Base-by-base conservation (phyloP, 202 grass and related monocot genomes). In the Tripidium arundinaceum region DNA sequence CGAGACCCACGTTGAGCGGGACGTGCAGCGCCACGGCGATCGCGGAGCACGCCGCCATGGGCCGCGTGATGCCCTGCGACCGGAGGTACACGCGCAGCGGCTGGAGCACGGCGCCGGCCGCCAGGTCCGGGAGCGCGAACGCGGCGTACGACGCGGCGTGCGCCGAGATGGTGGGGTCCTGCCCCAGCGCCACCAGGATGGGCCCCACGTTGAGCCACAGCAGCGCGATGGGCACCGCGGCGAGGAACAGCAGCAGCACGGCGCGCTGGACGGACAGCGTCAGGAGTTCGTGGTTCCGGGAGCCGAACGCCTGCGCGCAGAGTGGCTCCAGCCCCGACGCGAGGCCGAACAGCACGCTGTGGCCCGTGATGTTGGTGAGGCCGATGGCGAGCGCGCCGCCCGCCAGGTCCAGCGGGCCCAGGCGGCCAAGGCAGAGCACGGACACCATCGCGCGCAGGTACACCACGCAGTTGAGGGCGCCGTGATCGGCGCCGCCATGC, bases 401-500 rank as follows among this genome's bases (percentile, higher is more conserved):
- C 14, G 94, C 94, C 9, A 98, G 94, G 74, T 91, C 85, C 3
- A 98, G 86, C 24, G 91, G 89, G 27, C 91, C 94, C 3, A 98
- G 94, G 0, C 94, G 87, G 21, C 94, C 94, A 0, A 98, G 86
- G 78, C 90, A 98, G 7, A 98, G 81, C 65, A 98, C 92, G 37
- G 94, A 98, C 24, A 98, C 85, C 94, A 98, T 92, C 46, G 94
- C 94, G 1, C 94, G 91, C 11, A 98, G 90, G 80, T 94, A 98
- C 2, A 98, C 91, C 33, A 98, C 83, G 67, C 85, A 83, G 85
- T 98, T 98, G 75, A 98, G n/a, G n/a, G 89, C 62, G 90, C 87
- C 36, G 91, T 92, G 65, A 98, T 92, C 18, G 94, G 94, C 60
- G 83, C 83, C 47, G 91, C 91, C 90, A 98, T 91, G 29, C 75